Percentiles rank a stretch among this genome's conserved stretches.
Evolutionary conservation across 2,329 filamentous ascomycete genomes (phyloP).

Genomic region (Geosmithia morbida): DNA sequence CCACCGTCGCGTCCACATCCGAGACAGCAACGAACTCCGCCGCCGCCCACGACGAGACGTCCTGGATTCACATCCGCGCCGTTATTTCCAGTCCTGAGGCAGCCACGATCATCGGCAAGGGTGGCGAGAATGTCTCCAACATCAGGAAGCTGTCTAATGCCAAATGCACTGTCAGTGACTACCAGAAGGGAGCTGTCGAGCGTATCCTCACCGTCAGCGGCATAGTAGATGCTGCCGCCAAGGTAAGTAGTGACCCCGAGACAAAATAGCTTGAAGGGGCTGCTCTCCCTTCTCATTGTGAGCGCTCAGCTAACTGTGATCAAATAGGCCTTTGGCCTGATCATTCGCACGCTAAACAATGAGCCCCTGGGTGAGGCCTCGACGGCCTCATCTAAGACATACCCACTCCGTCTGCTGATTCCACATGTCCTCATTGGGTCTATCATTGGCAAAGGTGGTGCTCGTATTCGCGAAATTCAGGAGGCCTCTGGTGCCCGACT

Average conservation of each 20-base stretch:
- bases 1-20: conserved; percentile 21
- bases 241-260: conserved; percentile 41
- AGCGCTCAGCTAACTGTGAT: conserved; percentile 11
- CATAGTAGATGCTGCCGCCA: conserved; percentile 89
- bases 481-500: conserved; percentile 92
- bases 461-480: conserved; percentile 94
- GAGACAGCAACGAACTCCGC: conserved; percentile 26
- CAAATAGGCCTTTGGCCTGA: conserved; percentile 81
- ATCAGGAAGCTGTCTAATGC: conserved; percentile 90
- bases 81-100: conserved; percentile 97
- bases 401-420: conserved; percentile 86
- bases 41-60: conserved; percentile 69
- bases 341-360: conserved; percentile 96
- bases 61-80: conserved; percentile 93
- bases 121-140: conserved; percentile 95
- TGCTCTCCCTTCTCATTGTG: background rate
- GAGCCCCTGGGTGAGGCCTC: conserved; percentile 81
- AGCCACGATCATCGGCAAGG: conserved; percentile 95
- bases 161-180: conserved; percentile 98
- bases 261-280: background rate
- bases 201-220: conserved; percentile 96
- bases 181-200: conserved; percentile 91
- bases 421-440: conserved; percentile 96
- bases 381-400: conserved; percentile 89
- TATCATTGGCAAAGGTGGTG: conserved; percentile 94